phyloP scores from a whole-genome alignment of 1,139 yeast species.

The Chernovozyma aurita region DNA sequence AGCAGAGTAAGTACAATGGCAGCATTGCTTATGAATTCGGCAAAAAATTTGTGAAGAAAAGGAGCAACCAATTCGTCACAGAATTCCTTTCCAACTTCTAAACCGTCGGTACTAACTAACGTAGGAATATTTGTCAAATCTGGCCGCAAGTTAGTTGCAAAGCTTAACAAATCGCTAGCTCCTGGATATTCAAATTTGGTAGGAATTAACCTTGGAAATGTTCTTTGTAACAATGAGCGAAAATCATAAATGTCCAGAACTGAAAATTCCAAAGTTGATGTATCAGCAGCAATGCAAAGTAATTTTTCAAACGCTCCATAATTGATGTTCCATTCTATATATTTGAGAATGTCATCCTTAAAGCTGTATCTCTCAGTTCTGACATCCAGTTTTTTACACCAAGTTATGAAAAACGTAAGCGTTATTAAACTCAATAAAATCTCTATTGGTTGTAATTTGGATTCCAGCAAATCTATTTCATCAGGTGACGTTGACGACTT shows the following conservation, averaged over 20 bases:
- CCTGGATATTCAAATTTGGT: slow-evolving; percentile 26
- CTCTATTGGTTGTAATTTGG: slow-evolving; percentile 51
- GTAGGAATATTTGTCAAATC: slow-evolving; percentile 21
- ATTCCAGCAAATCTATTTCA: slow-evolving; percentile 45
- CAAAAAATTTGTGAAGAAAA: slow-evolving; percentile 51
- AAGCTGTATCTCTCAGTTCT: slow-evolving; percentile 51
- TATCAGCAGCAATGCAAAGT: slow-evolving; percentile 66
- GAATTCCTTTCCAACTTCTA: slow-evolving; percentile 19
- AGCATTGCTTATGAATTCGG: slow-evolving; percentile 60
- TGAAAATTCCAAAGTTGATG: slow-evolving; percentile 35
- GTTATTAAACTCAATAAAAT: slow-evolving; percentile 49
- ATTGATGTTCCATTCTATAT: slow-evolving; percentile 36
- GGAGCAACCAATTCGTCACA: slow-evolving; percentile 33
- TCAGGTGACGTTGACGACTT: slow-evolving; percentile 18
- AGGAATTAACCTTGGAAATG: slow-evolving; percentile 54
- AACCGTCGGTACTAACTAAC: slow-evolving; percentile 13
- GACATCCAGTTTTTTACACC: slow-evolving; percentile 54
- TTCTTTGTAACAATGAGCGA: slow-evolving; percentile 62
- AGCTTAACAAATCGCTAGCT: slow-evolving; percentile 9
- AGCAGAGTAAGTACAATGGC: slow-evolving; percentile 79
- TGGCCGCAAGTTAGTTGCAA: slow-evolving; percentile 15
- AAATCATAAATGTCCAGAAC: slow-evolving; percentile 49
- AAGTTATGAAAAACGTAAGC: slow-evolving; percentile 59
- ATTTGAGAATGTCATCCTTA: slow-evolving; percentile 39
- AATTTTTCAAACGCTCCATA: slow-evolving; percentile 80